These are phyloP conservation scores for Cladophialophora exuberans DNA, from an alignment of 2,329 filamentous ascomycete species.

Conservation along the genomic window DNA sequence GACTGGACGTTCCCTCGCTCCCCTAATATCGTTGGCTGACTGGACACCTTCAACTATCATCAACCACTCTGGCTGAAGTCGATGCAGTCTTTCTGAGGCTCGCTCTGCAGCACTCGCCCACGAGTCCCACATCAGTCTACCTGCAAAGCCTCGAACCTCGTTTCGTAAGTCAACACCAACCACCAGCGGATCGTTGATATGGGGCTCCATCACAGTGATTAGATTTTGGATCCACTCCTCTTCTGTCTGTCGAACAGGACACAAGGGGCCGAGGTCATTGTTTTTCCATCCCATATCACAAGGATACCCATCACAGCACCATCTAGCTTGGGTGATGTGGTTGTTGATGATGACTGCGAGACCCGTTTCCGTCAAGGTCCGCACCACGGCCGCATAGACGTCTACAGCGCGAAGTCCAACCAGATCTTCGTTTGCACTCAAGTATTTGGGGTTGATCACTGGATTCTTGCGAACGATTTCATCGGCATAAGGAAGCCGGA, in stretches of 20 bases:
- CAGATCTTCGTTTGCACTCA: conserved; percentile 65
- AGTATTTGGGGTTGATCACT: conserved; percentile 52
- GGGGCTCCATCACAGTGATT: conserved; percentile 65
- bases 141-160: conserved; percentile 70
- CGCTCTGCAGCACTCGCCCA: conserved; percentile 68
- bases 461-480: conserved; percentile 68
- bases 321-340: conserved; percentile 69
- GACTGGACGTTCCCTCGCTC: conserved; percentile 60
- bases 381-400: conserved; percentile 62
- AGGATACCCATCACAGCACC: conserved; percentile 70
- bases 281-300: conserved; percentile 71
- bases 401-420: conserved; percentile 62
- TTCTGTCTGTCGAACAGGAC: conserved; percentile 65
- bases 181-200: conserved; percentile 63
- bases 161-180: conserved; percentile 70
- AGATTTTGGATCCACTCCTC: conserved; percentile 68
- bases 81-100: conserved; percentile 64
- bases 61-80: conserved; percentile 65
- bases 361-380: conserved; percentile 63
- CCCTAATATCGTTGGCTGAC: conserved; percentile 67
- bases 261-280: conserved; percentile 63
- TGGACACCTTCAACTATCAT: conserved; percentile 70
- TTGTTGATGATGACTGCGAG: conserved; percentile 70
- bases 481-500: conserved; percentile 69
- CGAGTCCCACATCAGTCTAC: conserved; percentile 67